A percentile compares a stretch with the other conserved stretches of the same genome.
Conservation (phyloP, 1,139 yeast species). For the Saccharomyces uvarum region DNA sequence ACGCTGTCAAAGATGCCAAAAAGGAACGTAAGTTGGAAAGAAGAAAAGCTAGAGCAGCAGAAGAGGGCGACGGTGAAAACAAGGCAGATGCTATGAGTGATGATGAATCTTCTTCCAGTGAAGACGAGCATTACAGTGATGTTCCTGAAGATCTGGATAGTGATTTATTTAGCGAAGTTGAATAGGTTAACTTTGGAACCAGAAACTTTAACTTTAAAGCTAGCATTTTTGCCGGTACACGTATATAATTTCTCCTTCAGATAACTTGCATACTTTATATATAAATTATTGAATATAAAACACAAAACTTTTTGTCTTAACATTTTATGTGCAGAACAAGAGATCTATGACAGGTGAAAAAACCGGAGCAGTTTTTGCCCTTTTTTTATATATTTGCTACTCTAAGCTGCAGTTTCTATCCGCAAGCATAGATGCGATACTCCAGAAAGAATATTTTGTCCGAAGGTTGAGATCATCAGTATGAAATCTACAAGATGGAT, state of each 20-base stretch:
- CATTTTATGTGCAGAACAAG: not conserved
- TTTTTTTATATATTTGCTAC: not conserved
- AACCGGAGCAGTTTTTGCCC: not conserved
- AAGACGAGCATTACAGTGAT: conserved; percentile 31
- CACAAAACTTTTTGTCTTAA: not conserved
- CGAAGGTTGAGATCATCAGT: not conserved
- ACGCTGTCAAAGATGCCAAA: conserved; percentile 64
- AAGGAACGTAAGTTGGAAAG: conserved; percentile 64
- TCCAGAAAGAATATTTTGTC: not conserved
- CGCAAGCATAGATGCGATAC: not conserved
- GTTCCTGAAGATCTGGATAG: conserved; percentile 39
- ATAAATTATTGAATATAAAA: not conserved
- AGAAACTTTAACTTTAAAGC: not conserved
- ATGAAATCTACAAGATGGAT: not conserved
- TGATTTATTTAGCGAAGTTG: conserved; percentile 38
- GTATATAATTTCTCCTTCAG: not conserved
- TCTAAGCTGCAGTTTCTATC: not conserved
- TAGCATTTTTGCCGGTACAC: not conserved
- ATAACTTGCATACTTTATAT: not conserved
- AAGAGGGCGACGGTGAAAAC: conserved; percentile 22
- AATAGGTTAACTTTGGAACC: conserved; percentile 11
- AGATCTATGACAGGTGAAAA: not conserved
- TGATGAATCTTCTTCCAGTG: conserved; percentile 10
- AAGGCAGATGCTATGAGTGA: conserved; percentile 18
- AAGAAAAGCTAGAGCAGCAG: conserved; percentile 36